Conservation (phyloP, 371 early-diverging fungal genomes). For the Circinella minor region DNA sequence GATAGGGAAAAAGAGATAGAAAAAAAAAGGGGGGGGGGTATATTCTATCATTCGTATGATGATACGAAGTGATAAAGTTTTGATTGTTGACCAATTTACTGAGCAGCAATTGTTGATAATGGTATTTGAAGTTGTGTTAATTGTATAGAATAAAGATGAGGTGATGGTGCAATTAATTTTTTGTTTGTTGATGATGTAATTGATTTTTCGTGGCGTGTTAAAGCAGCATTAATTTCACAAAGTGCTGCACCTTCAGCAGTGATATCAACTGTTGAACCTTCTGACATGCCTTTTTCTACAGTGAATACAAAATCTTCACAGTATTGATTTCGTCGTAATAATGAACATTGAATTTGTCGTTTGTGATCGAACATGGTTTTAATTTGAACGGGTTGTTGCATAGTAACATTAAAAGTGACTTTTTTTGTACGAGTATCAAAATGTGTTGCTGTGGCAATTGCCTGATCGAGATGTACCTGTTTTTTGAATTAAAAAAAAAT, state of each 20-base stretch:
- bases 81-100: conserved; percentile 3
- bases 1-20: too few relatives aligned
- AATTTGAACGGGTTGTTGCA: conserved; percentile 46
- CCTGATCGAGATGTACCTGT: conserved; percentile 47
- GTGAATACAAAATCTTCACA: conserved; percentile 40
- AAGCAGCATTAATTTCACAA: conserved; percentile 42
- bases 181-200: conserved; percentile 7
- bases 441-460: conserved; percentile 34
- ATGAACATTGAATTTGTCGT: conserved; percentile 44
- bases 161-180: conserved; percentile 36
- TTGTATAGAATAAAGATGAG: conserved; percentile 46
- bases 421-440: conserved; percentile 41
- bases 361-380: conserved; percentile 52
- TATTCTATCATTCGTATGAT: not conserved
- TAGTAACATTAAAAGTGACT: conserved; percentile 38
- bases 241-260: conserved; percentile 32
- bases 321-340: conserved; percentile 29
- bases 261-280: conserved; percentile 37
- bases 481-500: too few relatives aligned
- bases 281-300: conserved; percentile 44
- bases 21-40: not conserved
- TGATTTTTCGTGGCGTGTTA: conserved; percentile 30
- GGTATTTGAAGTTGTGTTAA: conserved; percentile 49
- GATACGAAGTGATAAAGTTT: too few relatives aligned
- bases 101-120: conserved; percentile 44